A percentile compares a stretch with the other conserved stretches of the same genome.
Evolutionary conservation across 371 early-diverging fungal genomes (phyloP).

Genomic region (Synchytrium microbalum): DNA sequence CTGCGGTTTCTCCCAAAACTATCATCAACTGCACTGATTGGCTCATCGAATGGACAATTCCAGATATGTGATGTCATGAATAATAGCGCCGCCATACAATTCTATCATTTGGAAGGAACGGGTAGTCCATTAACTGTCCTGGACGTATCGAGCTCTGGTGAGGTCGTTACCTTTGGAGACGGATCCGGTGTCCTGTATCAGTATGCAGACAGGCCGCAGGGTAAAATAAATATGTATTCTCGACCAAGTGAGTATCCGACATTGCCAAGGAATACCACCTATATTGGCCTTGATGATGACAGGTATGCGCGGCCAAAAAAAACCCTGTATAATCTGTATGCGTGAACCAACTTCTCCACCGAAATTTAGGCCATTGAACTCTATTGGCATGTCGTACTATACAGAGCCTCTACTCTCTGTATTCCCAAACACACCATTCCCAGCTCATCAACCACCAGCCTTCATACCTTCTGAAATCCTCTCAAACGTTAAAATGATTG

Average conservation of each 20-base stretch:
- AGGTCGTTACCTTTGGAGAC: constrained; percentile 63
- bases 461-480: constrained; percentile 65
- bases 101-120: constrained; percentile 46
- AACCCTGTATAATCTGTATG: too few species aligned
- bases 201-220: constrained; percentile 58
- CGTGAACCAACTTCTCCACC: constrained; percentile 10
- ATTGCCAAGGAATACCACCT: constrained; percentile 34
- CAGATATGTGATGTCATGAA: constrained; percentile 64
- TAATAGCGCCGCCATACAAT: constrained; percentile 43
- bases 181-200: constrained; percentile 56
- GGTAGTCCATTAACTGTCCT: constrained; percentile 24
- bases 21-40: constrained; percentile 56
- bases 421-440: constrained; percentile 48
- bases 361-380: constrained; percentile 62
- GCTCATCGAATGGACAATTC: constrained; percentile 60
- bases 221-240: constrained; percentile 57
- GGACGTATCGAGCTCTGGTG: constrained; percentile 69
- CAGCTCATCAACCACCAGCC: constrained; percentile 60
- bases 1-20: constrained; percentile 67
- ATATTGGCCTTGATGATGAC: constrained; percentile 47
- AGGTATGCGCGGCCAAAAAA: constrained; percentile 25
- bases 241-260: constrained; percentile 55
- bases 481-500: constrained; percentile 72
- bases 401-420: constrained; percentile 59
- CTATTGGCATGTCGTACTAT: constrained; percentile 74